Percentiles rank a stretch among this genome's conserved stretches.
Evolutionary conservation across 768 basidiomycete species (phyloP).

Genomic region (Russula dissimulans): DNA sequence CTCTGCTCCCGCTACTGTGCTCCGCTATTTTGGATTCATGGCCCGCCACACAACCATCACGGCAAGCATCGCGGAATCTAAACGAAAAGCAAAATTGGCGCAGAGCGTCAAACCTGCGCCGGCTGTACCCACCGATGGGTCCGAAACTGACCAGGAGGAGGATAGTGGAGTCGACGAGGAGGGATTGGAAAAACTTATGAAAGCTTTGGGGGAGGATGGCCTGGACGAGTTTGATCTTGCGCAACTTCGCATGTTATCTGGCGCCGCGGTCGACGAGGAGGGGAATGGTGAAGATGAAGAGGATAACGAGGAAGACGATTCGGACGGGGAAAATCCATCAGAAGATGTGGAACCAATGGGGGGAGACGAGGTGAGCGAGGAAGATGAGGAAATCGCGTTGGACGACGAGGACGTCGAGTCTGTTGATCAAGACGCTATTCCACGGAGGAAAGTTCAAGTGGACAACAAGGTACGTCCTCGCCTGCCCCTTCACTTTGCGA

Average conservation of each 20-base stretch:
- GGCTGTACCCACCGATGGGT: background rate
- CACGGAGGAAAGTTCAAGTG: slow-evolving; percentile 73
- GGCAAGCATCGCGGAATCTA: background rate
- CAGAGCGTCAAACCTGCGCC: background rate
- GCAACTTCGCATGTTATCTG: slow-evolving; percentile 39
- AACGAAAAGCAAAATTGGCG: background rate
- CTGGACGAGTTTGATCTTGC: slow-evolving; percentile 56
- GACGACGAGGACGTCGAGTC: slow-evolving; percentile 56
- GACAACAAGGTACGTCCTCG: slow-evolving; percentile 59
- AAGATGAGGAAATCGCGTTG: slow-evolving; percentile 40
- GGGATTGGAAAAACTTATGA: slow-evolving; percentile 49
- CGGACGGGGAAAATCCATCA: slow-evolving; percentile 21
- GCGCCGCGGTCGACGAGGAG: slow-evolving; percentile 21
- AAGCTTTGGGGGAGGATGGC: slow-evolving; percentile 53
- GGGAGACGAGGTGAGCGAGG: slow-evolving; percentile 21
- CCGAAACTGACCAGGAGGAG: slow-evolving; percentile 14
- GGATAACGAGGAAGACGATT: slow-evolving; percentile 32
- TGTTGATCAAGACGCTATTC: slow-evolving; percentile 73
- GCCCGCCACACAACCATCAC: background rate
- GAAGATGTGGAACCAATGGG: slow-evolving; percentile 27
- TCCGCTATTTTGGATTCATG: background rate
- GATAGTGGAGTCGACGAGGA: slow-evolving; percentile 42
- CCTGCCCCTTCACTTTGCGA: background rate
- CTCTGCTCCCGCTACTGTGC: too few relatives aligned
- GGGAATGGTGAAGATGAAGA: slow-evolving; percentile 18